phyloP scores from a whole-genome alignment of 139 green algal species.

The Tetradesmus obliquus region DNA sequence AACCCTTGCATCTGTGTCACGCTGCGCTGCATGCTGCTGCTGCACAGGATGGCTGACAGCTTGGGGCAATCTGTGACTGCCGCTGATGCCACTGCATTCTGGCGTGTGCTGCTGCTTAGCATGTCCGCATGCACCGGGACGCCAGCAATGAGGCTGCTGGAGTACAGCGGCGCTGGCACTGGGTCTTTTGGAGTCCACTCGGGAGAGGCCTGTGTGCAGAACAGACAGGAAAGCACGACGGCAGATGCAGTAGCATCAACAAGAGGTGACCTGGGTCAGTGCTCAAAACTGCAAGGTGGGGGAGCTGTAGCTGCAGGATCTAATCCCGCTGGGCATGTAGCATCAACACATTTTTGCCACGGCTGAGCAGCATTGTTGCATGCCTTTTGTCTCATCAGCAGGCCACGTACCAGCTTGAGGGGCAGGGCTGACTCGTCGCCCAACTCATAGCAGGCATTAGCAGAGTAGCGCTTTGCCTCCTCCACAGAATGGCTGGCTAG shows the following conservation, averaged over 20 bases:
- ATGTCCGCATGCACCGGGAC: background rate
- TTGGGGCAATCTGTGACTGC: background rate
- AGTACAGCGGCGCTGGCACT: background rate
- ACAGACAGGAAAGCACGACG: background rate
- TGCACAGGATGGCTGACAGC: background rate
- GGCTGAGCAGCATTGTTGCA: background rate
- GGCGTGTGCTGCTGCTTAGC: background rate
- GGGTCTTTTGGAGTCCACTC: slow-evolving; percentile 24
- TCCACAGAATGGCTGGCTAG: background rate
- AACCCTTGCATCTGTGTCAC: background rate
- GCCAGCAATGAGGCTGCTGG: background rate
- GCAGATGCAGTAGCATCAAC: background rate
- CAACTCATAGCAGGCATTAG: slow-evolving; percentile 24
- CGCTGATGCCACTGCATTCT: background rate
- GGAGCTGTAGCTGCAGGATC: background rate
- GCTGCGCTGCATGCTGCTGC: background rate
- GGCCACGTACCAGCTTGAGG: slow-evolving; percentile 1
- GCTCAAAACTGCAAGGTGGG: background rate
- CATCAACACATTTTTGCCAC: no score
- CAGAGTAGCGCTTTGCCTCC: slow-evolving; percentile 15
- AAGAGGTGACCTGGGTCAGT: background rate
- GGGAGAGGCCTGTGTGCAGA: background rate
- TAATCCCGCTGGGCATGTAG: no score
- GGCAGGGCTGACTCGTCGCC: background rate
- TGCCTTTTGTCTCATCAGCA: background rate